Conservation (phyloP, 352 stramenopile genomes). For the Globisporangium ultimum region DNA sequence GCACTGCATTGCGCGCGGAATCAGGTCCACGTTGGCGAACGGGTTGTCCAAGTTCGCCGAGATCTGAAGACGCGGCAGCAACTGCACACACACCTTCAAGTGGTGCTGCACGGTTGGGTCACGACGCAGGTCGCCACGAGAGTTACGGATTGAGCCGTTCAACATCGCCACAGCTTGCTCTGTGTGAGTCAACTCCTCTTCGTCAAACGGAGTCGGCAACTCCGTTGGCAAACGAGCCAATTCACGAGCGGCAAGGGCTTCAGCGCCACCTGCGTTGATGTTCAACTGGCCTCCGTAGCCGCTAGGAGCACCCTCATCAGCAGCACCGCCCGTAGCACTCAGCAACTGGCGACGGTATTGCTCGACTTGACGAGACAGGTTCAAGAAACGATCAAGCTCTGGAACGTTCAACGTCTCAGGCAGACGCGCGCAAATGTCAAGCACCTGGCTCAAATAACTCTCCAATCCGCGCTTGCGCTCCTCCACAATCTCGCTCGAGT, state of each 20-base stretch:
- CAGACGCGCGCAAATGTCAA: constrained; percentile 79
- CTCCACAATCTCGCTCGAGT: constrained; percentile 84
- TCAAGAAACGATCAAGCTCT: constrained; percentile 84
- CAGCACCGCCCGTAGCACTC: constrained; percentile 22
- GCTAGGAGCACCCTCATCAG: constrained; percentile 13
- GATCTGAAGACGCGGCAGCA: constrained; percentile 82
- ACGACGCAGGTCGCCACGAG: constrained; percentile 74
- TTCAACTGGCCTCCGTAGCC: constrained; percentile 44
- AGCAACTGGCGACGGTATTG: constrained; percentile 76
- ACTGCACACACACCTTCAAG: constrained; percentile 84
- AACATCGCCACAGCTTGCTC: constrained; percentile 78
- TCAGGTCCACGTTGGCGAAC: constrained; percentile 85
- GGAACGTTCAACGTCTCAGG: constrained; percentile 78
- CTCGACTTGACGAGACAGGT: constrained; percentile 83
- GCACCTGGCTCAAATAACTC: constrained; percentile 78
- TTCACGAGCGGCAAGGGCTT: constrained; percentile 77
- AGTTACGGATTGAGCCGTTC: constrained; percentile 75
- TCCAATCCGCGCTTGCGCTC: constrained; percentile 81
- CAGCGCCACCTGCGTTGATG: constrained; percentile 63
- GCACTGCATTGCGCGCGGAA: constrained; percentile 86
- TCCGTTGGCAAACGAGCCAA: constrained; percentile 77
- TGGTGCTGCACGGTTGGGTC: constrained; percentile 82
- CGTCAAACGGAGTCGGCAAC: constrained; percentile 78
- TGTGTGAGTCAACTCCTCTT: constrained; percentile 83
- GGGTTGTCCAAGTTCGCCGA: constrained; percentile 88